These are phyloP conservation scores for Cercophora scortea DNA, from an alignment of 495 filamentous ascomycete species.

Conservation along the genomic window DNA sequence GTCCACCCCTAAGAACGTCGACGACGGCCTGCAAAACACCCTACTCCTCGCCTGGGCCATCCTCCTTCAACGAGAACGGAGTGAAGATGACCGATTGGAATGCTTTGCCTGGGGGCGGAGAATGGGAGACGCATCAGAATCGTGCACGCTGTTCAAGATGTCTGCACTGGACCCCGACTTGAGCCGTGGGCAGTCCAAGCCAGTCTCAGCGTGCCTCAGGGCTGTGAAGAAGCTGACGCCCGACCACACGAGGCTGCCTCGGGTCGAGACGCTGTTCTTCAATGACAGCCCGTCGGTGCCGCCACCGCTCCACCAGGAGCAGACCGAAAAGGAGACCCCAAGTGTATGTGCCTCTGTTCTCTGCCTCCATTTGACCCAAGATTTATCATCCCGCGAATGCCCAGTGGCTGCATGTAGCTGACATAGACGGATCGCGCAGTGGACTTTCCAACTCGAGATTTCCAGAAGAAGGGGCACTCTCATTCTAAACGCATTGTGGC, in stretches of 20 bases:
- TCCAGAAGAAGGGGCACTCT: background rate
- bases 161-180: conserved; percentile 1
- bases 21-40: background rate
- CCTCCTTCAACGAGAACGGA: conserved; percentile 7
- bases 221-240: background rate
- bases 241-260: background rate
- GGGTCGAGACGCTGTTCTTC: conserved; percentile 5
- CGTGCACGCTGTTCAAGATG: conserved; percentile 1
- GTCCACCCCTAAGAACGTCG: background rate
- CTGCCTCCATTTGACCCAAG: no score
- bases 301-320: background rate
- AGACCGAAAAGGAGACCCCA: background rate
- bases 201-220: conserved; percentile 1
- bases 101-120: conserved; percentile 8
- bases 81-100: conserved; percentile 6
- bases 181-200: background rate
- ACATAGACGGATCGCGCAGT: conserved; percentile 2
- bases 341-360: background rate
- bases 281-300: conserved; percentile 1
- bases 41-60: conserved; percentile 9
- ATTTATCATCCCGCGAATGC: no score
- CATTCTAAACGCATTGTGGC: conserved; percentile 6
- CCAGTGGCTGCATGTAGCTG: background rate
- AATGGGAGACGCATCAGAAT: background rate
- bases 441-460: conserved; percentile 8